Conservation (phyloP, 208 protist genomes). For the Borovskyia barvae region DNA sequence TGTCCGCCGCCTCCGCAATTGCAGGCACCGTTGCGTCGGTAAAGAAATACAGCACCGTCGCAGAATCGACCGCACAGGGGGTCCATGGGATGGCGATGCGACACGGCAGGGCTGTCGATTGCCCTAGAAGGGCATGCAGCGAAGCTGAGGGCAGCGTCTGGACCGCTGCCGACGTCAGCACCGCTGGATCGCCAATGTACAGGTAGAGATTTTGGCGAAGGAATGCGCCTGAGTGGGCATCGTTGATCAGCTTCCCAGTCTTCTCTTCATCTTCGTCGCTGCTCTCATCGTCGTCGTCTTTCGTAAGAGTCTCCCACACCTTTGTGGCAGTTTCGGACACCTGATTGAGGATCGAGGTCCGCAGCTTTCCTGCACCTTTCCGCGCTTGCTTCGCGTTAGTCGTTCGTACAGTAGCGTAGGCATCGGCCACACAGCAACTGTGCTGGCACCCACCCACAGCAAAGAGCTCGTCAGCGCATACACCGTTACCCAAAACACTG, state of each 20-base stretch:
- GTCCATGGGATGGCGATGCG: constrained; percentile 45
- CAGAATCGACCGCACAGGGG: constrained; percentile 3
- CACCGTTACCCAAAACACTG: constrained; percentile 35
- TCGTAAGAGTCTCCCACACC: constrained; percentile 24
- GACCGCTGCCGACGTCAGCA: constrained; percentile 11
- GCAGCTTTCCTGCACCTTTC: constrained; percentile 24
- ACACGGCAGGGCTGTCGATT: constrained; percentile 37
- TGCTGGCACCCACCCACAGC: constrained; percentile 71
- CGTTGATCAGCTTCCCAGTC: background rate
- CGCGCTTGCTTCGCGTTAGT: constrained; percentile 10
- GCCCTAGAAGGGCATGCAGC: constrained; percentile 38
- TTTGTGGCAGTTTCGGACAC: constrained; percentile 11
- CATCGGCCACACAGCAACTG: constrained; percentile 49
- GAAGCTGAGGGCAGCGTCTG: constrained; percentile 7
- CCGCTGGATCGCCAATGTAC: constrained; percentile 30
- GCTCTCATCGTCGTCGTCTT: constrained; percentile 19
- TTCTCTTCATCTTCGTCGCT: constrained; percentile 6
- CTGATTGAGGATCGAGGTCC: constrained; percentile 12
- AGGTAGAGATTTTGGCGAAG: constrained; percentile 46
- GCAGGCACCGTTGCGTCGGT: constrained; percentile 4
- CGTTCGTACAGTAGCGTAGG: constrained; percentile 7
- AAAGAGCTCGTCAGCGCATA: constrained; percentile 62
- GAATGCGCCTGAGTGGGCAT: constrained; percentile 9
- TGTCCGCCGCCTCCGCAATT: background rate
- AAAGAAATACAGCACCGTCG: constrained; percentile 30